Evolutionary conservation across 768 basidiomycete genomes (phyloP), one percentile per base, ranked within the genome.

Genomic region (Lenzites betulinus): DNA sequence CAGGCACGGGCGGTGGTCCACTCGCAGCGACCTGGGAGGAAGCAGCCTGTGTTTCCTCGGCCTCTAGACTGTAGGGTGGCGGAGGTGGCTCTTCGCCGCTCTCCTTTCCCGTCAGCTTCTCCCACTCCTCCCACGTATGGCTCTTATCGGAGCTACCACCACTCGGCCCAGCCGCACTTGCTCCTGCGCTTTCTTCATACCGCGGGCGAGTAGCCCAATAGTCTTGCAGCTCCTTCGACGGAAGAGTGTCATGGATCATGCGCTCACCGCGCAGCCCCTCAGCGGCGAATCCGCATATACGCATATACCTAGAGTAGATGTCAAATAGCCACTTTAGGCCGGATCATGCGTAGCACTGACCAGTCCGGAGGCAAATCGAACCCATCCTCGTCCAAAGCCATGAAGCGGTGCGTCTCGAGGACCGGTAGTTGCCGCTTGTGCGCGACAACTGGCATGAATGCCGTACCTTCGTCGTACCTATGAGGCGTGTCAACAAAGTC

Each of bases 391-490:
- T 94, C 92, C 18, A 92, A 78, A 9, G 90, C 87, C 65, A 93
- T 72, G 66, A 91, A 88, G 18, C 77, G 77, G 67, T 78, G 84
- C 52, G 78, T 75, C 18, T 84, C 80, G n/a, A 81, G 80, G 56
- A 79, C 69, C 13, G 92, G 92, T 2, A 92, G 76, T 51, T 81
- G 75, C 7, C 80, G 74, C 59, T 84, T 83, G 59, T 78, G 76
- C 42, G 84, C 70, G 1, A 91, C 83, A 15, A 85, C 81, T 7
- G 92, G 92, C 79, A 94, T 83, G 62, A 91, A 83, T 1, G 86
- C 90, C 0, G 92, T 93, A 38, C 92, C 92, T 77, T 92, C 90
- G 66, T 93, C 90, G 64, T 92, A 92, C 71, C 88, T 90, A 64
- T 6, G n/a, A 43, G 41, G 54, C 38, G 59, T 30, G 41, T 57